A percentile compares a stretch with the other conserved stretches of the same genome.
phyloP scores from a whole-genome alignment of 164 flowering plant species.

The Pachysandra terminalis region DNA sequence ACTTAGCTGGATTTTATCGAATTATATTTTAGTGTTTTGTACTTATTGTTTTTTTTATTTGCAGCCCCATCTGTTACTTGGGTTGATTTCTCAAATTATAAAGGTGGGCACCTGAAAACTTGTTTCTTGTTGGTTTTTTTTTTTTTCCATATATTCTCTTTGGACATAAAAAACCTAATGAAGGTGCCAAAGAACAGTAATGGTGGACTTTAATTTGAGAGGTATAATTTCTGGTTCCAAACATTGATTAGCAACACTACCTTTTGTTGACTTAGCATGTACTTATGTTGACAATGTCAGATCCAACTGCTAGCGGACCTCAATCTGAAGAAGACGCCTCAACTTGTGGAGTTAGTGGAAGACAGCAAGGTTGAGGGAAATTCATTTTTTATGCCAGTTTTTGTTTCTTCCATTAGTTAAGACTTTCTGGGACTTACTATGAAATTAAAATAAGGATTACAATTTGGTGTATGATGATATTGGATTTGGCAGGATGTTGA shows the following conservation, averaged over 20 bases:
- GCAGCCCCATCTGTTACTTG: constrained; percentile 91
- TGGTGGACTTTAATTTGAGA: neutral
- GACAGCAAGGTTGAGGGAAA: constrained; percentile 53
- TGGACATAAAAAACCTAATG: neutral
- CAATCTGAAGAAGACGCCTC: constrained; percentile 89
- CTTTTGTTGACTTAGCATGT: too few species aligned
- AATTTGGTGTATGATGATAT: constrained; percentile 5
- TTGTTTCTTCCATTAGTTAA: neutral
- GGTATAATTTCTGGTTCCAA: neutral
- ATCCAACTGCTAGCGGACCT: constrained; percentile 92
- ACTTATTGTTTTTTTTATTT: too few species aligned
- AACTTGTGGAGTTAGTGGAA: constrained; percentile 80
- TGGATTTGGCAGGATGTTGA: constrained; percentile 68
- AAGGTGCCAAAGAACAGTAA: neutral
- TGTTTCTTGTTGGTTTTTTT: neutral
- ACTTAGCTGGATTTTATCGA: neutral
- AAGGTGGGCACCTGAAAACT: constrained; percentile 51
- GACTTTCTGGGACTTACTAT: neutral
- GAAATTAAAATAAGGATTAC: constrained; percentile 1
- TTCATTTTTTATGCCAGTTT: neutral
- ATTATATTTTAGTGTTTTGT: neutral
- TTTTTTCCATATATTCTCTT: neutral
- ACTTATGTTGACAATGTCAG: constrained; percentile 28
- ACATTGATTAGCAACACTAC: neutral
- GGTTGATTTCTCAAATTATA: constrained; percentile 89